A percentile compares a stretch with the other conserved stretches of the same genome.
These are phyloP conservation scores for Aechmea fasciata DNA, from an alignment of 176 grass and related monocot genomes.

Conservation along the genomic window DNA sequence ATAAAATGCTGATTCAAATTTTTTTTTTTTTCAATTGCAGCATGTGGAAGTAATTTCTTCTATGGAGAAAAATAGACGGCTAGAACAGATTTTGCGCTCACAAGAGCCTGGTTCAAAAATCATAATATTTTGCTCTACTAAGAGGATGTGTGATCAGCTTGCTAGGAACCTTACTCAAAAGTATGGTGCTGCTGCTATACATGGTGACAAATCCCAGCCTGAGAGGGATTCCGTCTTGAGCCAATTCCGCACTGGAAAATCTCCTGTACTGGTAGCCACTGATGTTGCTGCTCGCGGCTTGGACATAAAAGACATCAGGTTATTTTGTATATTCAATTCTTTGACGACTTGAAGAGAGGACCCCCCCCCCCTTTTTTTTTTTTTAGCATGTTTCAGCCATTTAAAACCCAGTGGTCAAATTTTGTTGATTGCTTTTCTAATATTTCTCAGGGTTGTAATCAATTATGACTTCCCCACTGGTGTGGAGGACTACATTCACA, in stretches of 20 bases:
- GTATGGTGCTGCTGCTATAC: slow-evolving; percentile 71
- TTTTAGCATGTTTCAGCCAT: neutral
- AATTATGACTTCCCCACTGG: slow-evolving; percentile 78
- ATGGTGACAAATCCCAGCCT: slow-evolving; percentile 89
- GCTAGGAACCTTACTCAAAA: slow-evolving; percentile 45
- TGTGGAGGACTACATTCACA: slow-evolving; percentile 91
- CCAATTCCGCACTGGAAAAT: slow-evolving; percentile 63
- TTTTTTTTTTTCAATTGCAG: slow-evolving; percentile 25
- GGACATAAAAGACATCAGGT: slow-evolving; percentile 89
- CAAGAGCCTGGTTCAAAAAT: slow-evolving; percentile 73
- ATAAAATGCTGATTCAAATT: neutral
- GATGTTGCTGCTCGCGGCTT: slow-evolving; percentile 92
- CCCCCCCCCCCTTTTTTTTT: neutral
- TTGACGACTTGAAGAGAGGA: slow-evolving; percentile 3
- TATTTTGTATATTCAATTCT: slow-evolving; percentile 25
- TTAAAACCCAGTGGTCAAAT: neutral
- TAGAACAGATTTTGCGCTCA: slow-evolving; percentile 71
- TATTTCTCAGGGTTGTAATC: slow-evolving; percentile 36
- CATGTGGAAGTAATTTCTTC: slow-evolving; percentile 64
- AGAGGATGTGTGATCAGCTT: slow-evolving; percentile 90
- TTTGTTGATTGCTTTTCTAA: neutral
- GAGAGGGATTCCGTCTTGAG: slow-evolving; percentile 89
- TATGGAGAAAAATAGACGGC: slow-evolving; percentile 61
- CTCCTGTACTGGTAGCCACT: slow-evolving; percentile 75
- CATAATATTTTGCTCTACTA: slow-evolving; percentile 98